These are phyloP conservation scores for Boletus insuetus DNA, from an alignment of 768 basidiomycete genomes.

Conservation along the genomic window DNA sequence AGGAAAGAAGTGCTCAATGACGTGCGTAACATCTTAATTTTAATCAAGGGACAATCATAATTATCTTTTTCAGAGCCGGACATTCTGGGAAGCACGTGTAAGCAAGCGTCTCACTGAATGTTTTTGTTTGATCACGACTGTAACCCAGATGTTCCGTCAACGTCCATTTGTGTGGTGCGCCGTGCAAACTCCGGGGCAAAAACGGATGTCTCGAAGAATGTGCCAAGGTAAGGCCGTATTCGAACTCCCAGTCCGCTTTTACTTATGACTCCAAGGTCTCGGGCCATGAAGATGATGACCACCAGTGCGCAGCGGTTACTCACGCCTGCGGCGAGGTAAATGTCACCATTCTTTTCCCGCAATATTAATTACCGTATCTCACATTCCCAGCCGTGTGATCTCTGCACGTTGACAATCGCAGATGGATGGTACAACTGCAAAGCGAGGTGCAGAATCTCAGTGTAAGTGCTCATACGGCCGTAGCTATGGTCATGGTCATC, in stretches of 20 bases:
- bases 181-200: constrained; percentile 44
- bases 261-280: constrained; percentile 35
- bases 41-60: background rate
- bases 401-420: constrained; percentile 27
- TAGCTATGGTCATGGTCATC: background rate
- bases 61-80: constrained; percentile 42
- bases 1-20: constrained; percentile 40
- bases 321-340: constrained; percentile 57
- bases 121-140: background rate
- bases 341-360: background rate
- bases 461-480: constrained; percentile 28
- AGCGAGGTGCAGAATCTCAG: constrained; percentile 41
- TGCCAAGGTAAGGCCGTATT: constrained; percentile 39
- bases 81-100: constrained; percentile 56
- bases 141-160: constrained; percentile 47
- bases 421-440: constrained; percentile 38
- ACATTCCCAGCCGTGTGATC: constrained; percentile 39
- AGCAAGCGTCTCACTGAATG: constrained; percentile 19
- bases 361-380: background rate
- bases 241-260: background rate
- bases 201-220: constrained; percentile 53
- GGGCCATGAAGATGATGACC: constrained; percentile 47
- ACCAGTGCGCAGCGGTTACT: constrained; percentile 47
- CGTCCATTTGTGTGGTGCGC: constrained; percentile 53
- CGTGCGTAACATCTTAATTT: constrained; percentile 34